phyloP scores from a whole-genome alignment of 441 rosid genomes.

The Populus hybrid region DNA sequence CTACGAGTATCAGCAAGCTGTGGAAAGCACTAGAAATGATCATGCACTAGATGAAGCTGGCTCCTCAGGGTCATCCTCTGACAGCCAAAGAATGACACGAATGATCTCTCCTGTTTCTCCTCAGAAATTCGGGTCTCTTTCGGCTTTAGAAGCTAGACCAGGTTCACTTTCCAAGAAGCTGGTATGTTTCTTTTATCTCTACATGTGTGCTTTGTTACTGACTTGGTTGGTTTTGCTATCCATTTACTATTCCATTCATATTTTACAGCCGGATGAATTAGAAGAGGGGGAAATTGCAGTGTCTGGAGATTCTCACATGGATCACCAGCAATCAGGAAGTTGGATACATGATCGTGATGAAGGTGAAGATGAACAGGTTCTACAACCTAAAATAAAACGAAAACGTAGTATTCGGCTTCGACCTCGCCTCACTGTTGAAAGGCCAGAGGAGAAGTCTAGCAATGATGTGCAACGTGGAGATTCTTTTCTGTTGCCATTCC shows the following conservation, averaged over 20 bases:
- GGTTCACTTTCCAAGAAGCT: slow-evolving; percentile 70
- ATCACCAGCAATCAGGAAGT: slow-evolving; percentile 92
- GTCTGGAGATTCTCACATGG: slow-evolving; percentile 92
- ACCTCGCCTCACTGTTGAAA: slow-evolving; percentile 82
- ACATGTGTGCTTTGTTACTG: slow-evolving; percentile 14
- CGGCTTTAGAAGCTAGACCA: slow-evolving; percentile 95
- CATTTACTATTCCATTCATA: slow-evolving; percentile 22
- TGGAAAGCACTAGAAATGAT: slow-evolving; percentile 50
- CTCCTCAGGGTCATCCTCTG: slow-evolving; percentile 92
- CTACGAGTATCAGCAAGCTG: slow-evolving; percentile 55
- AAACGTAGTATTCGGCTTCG: slow-evolving; percentile 93
- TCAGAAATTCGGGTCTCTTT: slow-evolving; percentile 91
- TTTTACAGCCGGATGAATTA: slow-evolving; percentile 76
- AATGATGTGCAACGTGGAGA: slow-evolving; percentile 57
- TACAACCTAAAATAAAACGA: slow-evolving; percentile 94
- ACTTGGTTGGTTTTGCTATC: slow-evolving; percentile 9
- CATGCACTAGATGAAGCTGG: slow-evolving; percentile 62
- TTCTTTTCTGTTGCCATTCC: slow-evolving; percentile 47
- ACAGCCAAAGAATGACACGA: slow-evolving; percentile 54
- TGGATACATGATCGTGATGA: slow-evolving; percentile 94
- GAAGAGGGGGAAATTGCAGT: slow-evolving; percentile 94
- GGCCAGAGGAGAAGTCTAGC: slow-evolving; percentile 51
- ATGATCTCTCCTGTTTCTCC: slow-evolving; percentile 90
- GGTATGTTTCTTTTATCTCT: slow-evolving; percentile 47
- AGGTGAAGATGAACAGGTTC: slow-evolving; percentile 98